Evolutionary conservation across 768 basidiomycete genomes (phyloP), one percentile per base, ranked within the genome.

Genomic region (Tephrocybe rancida): DNA sequence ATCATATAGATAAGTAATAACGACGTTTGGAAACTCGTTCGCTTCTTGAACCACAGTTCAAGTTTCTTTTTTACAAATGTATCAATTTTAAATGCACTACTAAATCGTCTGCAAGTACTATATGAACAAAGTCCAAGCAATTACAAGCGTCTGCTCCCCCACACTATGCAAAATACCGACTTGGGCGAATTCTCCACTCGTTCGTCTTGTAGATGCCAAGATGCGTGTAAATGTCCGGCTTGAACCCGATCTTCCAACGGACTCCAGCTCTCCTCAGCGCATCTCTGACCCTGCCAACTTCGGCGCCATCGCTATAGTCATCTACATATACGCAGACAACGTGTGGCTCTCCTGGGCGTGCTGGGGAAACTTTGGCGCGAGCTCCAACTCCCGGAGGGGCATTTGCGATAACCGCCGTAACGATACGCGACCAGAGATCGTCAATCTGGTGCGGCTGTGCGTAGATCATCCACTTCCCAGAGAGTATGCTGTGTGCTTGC

Each of bases 381-480:
- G 70, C 71, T 22, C 60, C 52, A 8, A 50, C 30, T 26, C 44
- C 52, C 24, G 38, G 21, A 16, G 57, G 57, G 7, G 57, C 52
- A 26, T 54, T 50, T 45, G 48, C 52, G 14, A 58, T 50, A 9
- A 58, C 52, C 16, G 52, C 52, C 9, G 52, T 58, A 14, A 74
- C 67, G 24, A 75, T 58, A 32, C 67, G 67, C 4, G 61, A 62
- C 75, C 74, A 77, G 1, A 74, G 57, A 11, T 58, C 59, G 50
- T 77, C 74, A 13, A 75, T 61, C 44, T 67, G 58, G 16, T 54
- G 35, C 1, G 64, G 44, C 22, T 70, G 59, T n/a, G 63, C 56
- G 48, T 73, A 74, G 10, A 77, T 59, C 51, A 77, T 60, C 73
- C 75, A 75, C 45, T 75, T 74, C n/a, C 72, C 73, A 3, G 59